Percentiles rank a stretch among this genome's conserved stretches.
phyloP scores from a whole-genome alignment of 2,329 filamentous ascomycete genomes.

The Chrysoporthe austroafricana region DNA sequence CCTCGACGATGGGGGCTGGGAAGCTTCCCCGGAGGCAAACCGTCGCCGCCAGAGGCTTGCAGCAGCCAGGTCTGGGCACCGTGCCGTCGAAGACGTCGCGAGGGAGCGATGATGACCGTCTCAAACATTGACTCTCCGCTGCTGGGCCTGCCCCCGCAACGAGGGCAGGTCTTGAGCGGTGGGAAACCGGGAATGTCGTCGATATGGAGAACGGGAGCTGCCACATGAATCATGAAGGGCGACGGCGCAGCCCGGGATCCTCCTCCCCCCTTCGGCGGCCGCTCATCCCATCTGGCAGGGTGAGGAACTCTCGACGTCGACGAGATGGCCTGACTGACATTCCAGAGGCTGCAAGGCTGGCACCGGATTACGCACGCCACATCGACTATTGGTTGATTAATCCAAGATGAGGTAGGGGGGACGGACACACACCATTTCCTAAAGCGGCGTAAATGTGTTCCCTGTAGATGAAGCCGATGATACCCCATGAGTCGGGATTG shows the following conservation, averaged over 20 bases:
- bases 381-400: slow-evolving; percentile 21
- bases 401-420: slow-evolving; percentile 14
- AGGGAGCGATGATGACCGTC: background rate
- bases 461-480: slow-evolving; percentile 19
- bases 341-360: slow-evolving; percentile 19
- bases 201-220: slow-evolving; percentile 14
- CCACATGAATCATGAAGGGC: slow-evolving; percentile 24
- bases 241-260: slow-evolving; percentile 25
- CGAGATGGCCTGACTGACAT: slow-evolving; percentile 14
- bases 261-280: slow-evolving; percentile 17
- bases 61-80: background rate
- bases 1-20: background rate
- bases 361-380: slow-evolving; percentile 18
- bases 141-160: slow-evolving; percentile 20
- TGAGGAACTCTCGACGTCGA: slow-evolving; percentile 14
- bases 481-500: background rate
- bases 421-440: slow-evolving; percentile 18
- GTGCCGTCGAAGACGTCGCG: slow-evolving; percentile 3
- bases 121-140: background rate
- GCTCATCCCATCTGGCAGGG: slow-evolving; percentile 17
- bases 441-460: slow-evolving; percentile 18
- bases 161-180: slow-evolving; percentile 6
- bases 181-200: background rate
- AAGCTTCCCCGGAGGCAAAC: background rate
- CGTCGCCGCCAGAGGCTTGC: background rate